These are phyloP conservation scores for Geotrichum europaeum DNA, from an alignment of 1,139 yeast genomes.

Conservation along the genomic window DNA sequence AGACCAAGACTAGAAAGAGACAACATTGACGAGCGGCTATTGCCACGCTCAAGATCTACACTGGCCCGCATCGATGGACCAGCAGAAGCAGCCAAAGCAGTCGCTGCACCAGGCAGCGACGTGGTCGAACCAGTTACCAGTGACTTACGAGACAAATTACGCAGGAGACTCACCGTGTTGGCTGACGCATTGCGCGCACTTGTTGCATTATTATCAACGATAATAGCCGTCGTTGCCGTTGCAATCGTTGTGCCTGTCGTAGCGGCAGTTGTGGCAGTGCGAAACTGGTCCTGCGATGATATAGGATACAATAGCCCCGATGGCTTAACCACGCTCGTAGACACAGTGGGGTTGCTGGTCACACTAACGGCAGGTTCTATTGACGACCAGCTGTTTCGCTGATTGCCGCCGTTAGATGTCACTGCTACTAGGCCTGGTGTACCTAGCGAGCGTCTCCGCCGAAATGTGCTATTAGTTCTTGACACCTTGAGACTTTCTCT, in stretches of 20 bases:
- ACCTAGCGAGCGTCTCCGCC: constrained; percentile 1
- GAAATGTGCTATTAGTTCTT: not conserved
- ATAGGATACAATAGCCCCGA: not conserved
- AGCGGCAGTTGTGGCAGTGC: not conserved
- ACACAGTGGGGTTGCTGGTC: not conserved
- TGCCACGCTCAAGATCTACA: not conserved
- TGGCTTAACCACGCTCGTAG: not conserved
- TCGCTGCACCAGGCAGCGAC: not conserved
- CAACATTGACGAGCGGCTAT: constrained; percentile 7
- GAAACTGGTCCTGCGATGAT: constrained; percentile 1
- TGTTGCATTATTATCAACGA: not conserved
- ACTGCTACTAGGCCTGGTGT: not conserved
- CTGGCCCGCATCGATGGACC: not conserved
- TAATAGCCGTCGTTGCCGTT: constrained; percentile 3
- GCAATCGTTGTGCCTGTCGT: constrained; percentile 5
- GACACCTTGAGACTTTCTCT: constrained; percentile 1
- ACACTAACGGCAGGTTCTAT: not conserved
- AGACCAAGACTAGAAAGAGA: constrained; percentile 7
- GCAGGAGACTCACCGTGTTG: constrained; percentile 1
- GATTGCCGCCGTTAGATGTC: not conserved
- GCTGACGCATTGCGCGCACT: not conserved
- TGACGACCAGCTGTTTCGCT: not conserved
- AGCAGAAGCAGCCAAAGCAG: not conserved
- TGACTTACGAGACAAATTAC: constrained; percentile 9
- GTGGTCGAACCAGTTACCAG: not conserved